Evolutionary conservation across 306 rosid species (phyloP).

Genomic region (Luffa aegyptiaca): DNA sequence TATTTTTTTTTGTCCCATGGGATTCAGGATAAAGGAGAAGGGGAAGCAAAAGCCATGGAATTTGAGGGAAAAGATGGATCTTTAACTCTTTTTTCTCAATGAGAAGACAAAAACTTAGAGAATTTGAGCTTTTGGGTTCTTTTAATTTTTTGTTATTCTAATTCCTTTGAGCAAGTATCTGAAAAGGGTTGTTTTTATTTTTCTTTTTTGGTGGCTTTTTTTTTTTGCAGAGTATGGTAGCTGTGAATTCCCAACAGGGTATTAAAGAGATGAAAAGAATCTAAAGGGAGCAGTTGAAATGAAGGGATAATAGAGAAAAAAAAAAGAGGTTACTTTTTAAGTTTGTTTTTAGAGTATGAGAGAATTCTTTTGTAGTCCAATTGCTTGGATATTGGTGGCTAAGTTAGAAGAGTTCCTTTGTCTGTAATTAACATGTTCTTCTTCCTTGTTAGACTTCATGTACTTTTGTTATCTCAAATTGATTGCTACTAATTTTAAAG

Average conservation of each 20-base stretch:
- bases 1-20: background rate
- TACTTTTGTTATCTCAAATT: background rate
- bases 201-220: background rate
- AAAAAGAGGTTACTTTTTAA: background rate
- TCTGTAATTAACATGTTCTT: background rate
- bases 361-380: slow-evolving; percentile 7
- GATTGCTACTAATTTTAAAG: background rate
- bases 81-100: background rate
- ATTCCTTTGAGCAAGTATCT: background rate
- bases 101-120: slow-evolving; percentile 1
- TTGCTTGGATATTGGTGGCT: background rate
- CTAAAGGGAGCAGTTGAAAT: background rate
- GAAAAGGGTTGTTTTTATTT: background rate
- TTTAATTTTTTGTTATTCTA: background rate
- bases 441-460: background rate
- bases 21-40: background rate
- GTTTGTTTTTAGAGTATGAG: background rate
- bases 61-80: background rate
- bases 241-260: slow-evolving; percentile 70
- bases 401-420: background rate
- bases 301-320: background rate
- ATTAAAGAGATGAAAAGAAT: slow-evolving; percentile 14
- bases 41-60: background rate
- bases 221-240: slow-evolving; percentile 59
- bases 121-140: background rate